Evolutionary conservation across 2,329 filamentous ascomycete species (phyloP).

Genomic region (Sarocladiaceae sp.): DNA sequence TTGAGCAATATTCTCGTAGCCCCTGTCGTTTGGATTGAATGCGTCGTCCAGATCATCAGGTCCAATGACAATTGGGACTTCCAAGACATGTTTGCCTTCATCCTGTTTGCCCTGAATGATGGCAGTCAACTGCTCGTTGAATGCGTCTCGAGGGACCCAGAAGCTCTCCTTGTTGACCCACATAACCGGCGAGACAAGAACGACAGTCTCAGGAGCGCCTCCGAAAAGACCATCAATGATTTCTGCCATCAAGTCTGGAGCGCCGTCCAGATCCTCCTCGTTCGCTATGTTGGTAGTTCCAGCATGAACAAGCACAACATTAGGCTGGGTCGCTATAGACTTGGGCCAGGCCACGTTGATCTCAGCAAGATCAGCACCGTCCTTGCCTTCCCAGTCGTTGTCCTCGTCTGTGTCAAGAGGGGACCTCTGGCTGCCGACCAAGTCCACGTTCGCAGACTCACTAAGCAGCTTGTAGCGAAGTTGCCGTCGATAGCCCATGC

Average conservation of each 20-base stretch:
- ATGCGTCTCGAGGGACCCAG: conserved; percentile 18
- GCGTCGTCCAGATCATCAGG: conserved; percentile 26
- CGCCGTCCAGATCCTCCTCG: conserved; percentile 12
- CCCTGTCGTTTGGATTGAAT: conserved; percentile 30
- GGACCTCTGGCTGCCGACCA: conserved; percentile 11
- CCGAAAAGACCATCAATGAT: conserved; percentile 16
- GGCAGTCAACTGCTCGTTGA: conserved; percentile 26
- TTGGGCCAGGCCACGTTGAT: conserved; percentile 11
- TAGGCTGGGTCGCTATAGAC: conserved; percentile 13
- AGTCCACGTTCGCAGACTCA: conserved; percentile 10
- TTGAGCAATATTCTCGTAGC: conserved; percentile 34
- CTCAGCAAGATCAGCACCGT: conserved; percentile 12
- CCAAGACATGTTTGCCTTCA: conserved; percentile 14
- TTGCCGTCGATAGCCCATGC: conserved; percentile 10
- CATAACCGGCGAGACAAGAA: conserved; percentile 18
- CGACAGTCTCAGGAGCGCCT: conserved; percentile 12
- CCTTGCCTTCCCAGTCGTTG: conserved; percentile 15
- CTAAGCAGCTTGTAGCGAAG: conserved; percentile 10
- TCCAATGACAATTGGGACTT: conserved; percentile 14
- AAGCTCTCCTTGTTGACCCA: conserved; percentile 18
- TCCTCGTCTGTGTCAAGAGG: conserved; percentile 10
- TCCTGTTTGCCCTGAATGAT: conserved; percentile 16
- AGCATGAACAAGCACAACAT: conserved; percentile 18
- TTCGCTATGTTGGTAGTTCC: conserved; percentile 19
- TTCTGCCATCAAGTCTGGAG: conserved; percentile 13